Base-by-base conservation (phyloP, 495 filamentous ascomycete species). In the Lophiostoma macrostomum region DNA sequence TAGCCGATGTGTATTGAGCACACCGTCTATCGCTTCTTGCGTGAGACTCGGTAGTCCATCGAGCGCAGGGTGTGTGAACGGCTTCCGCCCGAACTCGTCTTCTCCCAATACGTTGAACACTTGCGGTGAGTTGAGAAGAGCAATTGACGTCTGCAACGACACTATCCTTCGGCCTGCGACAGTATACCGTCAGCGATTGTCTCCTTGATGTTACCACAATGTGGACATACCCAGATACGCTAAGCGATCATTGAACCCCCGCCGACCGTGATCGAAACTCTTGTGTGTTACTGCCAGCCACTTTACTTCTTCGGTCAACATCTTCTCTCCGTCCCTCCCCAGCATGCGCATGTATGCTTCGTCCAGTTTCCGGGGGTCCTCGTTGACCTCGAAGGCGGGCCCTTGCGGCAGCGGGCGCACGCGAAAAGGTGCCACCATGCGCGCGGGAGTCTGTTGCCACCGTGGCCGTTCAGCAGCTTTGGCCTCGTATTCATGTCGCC, bases 231-330 rank as follows among this genome's bases (percentile, higher is more conserved):
- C 93, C 30, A 95, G 74, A 57, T 86, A 90, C n/a, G 86, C 85
- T 68, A 99, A 76, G 50, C 90, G 82, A 54, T 96, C 91, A 69
- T 97, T 99, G 73, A 87, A 96, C 10, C 90, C 90, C 73, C 90
- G 83, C 64, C 89, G 76, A 40, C 90, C 93, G 61, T 96, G 89
- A 71, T 97, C 93, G 68, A 96, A 97, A 70, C 89, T 95, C 82
- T 96, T 96, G 70, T 99, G 93, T 31, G 93, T 99, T 50, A 99
- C 80, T 10, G 91, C 91, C 59, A 96, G 77, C 93, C 91, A 99
- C 71, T 96, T 96, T 60, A 91, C 75, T 71, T 97, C 90, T 2
- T 96, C 90, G 28, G 83, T 83, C 56, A 97, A 76, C 67, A 91
- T 62, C 57, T 78, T 75, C 49, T 84, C 78, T 58, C 88, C 86